phyloP scores from a whole-genome alignment of 2,329 filamentous ascomycete species.

The Alternaria gansuensis region DNA sequence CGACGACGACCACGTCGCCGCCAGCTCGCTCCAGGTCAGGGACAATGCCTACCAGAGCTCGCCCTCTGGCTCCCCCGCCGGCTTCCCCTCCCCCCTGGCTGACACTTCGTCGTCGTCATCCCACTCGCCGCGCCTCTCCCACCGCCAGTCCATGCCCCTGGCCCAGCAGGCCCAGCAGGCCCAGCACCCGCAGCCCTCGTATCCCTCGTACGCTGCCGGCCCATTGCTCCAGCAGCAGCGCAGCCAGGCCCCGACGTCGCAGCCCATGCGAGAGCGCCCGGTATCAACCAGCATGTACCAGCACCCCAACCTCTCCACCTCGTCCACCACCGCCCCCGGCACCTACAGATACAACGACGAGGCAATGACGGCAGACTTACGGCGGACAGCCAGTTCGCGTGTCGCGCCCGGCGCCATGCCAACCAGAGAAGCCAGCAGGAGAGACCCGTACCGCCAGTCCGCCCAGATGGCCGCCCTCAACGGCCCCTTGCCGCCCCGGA shows the following conservation, averaged over 20 bases:
- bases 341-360: conserved; percentile 61
- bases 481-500: conserved; percentile 74
- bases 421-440: conserved; percentile 73
- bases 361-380: conserved; percentile 43
- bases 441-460: conserved; percentile 71
- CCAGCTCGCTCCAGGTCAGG: conserved; percentile 53
- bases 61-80: conserved; percentile 38
- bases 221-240: conserved; percentile 41
- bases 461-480: conserved; percentile 64
- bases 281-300: conserved; percentile 59
- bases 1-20: conserved; percentile 43
- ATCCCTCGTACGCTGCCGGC: conserved; percentile 42
- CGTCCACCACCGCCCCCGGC: conserved; percentile 53
- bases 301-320: conserved; percentile 59
- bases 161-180: conserved; percentile 55
- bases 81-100: conserved; percentile 38
- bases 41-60: conserved; percentile 51
- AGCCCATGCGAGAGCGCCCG: conserved; percentile 51
- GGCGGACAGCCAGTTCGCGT: conserved; percentile 70
- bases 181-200: conserved; percentile 48
- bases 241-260: conserved; percentile 38
- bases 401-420: conserved; percentile 68
- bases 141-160: conserved; percentile 56
- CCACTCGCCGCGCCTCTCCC: conserved; percentile 50
- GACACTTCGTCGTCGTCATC: conserved; percentile 39